These are phyloP conservation scores for Areca catechu DNA, from an alignment of 176 grass and related monocot species.

Conservation along the genomic window DNA sequence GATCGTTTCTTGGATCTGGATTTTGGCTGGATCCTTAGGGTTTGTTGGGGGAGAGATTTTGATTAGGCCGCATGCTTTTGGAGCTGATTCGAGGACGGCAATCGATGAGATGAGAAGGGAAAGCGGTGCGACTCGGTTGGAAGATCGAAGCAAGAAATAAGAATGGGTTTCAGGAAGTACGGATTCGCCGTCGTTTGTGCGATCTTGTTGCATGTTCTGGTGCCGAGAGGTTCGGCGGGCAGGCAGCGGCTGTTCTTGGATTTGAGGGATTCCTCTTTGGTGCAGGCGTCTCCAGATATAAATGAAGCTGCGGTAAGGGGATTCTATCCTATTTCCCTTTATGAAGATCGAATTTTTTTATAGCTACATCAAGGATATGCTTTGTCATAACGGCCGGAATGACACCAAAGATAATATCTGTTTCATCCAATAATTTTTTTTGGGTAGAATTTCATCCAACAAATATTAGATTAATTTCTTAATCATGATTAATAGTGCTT, in stretches of 20 bases:
- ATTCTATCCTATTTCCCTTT: too few relatives aligned
- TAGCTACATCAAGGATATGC: neutral
- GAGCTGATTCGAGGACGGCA: too few relatives aligned
- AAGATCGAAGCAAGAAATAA: slow-evolving; percentile 17
- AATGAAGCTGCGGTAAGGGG: slow-evolving; percentile 29
- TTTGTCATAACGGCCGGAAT: neutral
- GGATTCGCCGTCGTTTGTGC: neutral
- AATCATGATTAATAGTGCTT: too few relatives aligned
- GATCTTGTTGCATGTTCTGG: slow-evolving; percentile 1
- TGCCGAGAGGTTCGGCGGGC: neutral
- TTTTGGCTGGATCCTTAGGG: too few relatives aligned
- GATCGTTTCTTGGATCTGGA: too few relatives aligned
- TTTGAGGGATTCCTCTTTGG: neutral
- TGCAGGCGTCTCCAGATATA: slow-evolving; percentile 18
- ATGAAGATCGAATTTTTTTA: neutral
- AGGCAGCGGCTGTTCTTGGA: neutral
- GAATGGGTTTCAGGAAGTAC: slow-evolving; percentile 18
- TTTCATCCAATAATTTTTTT: too few relatives aligned
- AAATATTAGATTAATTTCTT: too few relatives aligned
- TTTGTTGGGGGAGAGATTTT: too few relatives aligned
- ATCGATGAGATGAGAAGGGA: too few relatives aligned
- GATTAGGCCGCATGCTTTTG: too few relatives aligned
- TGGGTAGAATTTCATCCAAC: too few relatives aligned
- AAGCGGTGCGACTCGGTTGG: neutral
- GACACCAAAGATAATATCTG: too few relatives aligned